Evolutionary conservation across 2,329 filamentous ascomycete genomes (phyloP).

Genomic region (Aspergillus novoparasiticus): DNA sequence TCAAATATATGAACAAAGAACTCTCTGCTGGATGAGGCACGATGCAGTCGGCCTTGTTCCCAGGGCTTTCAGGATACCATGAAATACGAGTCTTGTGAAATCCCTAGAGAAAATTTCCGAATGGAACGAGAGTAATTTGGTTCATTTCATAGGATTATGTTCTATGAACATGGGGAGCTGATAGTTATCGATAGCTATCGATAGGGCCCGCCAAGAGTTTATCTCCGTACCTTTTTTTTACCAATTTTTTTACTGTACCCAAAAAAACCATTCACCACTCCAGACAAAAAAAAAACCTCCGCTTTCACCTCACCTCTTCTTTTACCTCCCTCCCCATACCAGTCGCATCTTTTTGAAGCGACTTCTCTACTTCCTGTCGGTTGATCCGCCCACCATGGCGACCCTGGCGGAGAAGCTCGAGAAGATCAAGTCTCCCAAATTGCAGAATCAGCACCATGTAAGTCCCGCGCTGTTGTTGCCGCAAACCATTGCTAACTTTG

Average conservation of each 20-base stretch:
- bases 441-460: slow-evolving; percentile 94
- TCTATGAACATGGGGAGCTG: neutral
- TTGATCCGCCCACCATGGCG: slow-evolving; percentile 47
- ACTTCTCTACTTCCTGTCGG: slow-evolving; percentile 29
- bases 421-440: slow-evolving; percentile 95
- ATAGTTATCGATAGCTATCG: slow-evolving; percentile 19
- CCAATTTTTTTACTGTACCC: slow-evolving; percentile 13
- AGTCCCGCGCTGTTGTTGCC: slow-evolving; percentile 21
- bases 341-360: slow-evolving; percentile 16
- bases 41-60: neutral
- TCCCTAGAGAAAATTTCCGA: neutral
- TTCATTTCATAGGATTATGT: neutral
- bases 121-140: neutral
- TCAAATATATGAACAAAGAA: neutral
- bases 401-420: slow-evolving; percentile 88
- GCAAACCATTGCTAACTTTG: slow-evolving; percentile 13
- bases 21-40: neutral
- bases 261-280: slow-evolving; percentile 23
- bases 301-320: slow-evolving; percentile 30
- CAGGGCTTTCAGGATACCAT: neutral
- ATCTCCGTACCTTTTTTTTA: slow-evolving; percentile 37
- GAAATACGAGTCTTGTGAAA: neutral
- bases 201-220: slow-evolving; percentile 23
- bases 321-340: slow-evolving; percentile 25
- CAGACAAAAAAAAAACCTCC: slow-evolving; percentile 29